phyloP scores from a whole-genome alignment of 768 basidiomycete genomes.

The Mycena chlorophos region DNA sequence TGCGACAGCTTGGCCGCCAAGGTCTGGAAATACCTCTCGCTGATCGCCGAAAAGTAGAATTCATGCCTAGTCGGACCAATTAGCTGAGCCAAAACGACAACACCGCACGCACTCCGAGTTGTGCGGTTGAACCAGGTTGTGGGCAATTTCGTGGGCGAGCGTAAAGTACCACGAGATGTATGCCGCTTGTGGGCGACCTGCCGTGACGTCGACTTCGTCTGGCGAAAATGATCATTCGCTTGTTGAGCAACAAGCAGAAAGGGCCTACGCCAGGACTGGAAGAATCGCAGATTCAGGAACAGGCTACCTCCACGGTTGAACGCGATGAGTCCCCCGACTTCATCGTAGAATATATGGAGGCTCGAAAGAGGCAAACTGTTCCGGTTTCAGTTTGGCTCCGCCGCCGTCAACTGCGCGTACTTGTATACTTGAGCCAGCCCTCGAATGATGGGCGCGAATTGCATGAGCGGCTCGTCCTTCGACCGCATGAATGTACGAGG shows the following conservation, averaged over 20 bases:
- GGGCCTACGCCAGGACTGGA: conserved; percentile 80
- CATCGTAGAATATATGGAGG: conserved; percentile 86
- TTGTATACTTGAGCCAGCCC: conserved; percentile 71
- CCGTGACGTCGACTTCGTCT: conserved; percentile 72
- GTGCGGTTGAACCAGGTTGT: conserved; percentile 84
- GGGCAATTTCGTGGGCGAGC: conserved; percentile 90
- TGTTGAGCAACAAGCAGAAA: neutral
- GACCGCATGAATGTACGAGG: conserved; percentile 47
- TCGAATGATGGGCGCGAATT: conserved; percentile 71
- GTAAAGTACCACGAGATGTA: conserved; percentile 75
- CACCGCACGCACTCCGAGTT: conserved; percentile 58
- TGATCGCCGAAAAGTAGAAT: conserved; percentile 91
- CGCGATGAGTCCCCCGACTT: conserved; percentile 78
- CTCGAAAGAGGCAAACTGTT: conserved; percentile 59
- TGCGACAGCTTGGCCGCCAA: neutral
- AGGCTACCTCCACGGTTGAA: conserved; percentile 90
- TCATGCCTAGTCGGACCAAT: conserved; percentile 50
- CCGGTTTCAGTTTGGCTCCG: neutral
- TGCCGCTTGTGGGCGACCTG: conserved; percentile 57
- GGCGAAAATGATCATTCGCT: neutral
- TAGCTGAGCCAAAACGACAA: neutral
- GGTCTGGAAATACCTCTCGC: conserved; percentile 57
- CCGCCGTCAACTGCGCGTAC: conserved; percentile 1
- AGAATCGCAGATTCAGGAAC: conserved; percentile 87
- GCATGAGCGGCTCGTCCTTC: conserved; percentile 59